Evolutionary conservation across 202 grass and related monocot genomes (phyloP).

Genomic region (Hordeum pubiflorum): DNA sequence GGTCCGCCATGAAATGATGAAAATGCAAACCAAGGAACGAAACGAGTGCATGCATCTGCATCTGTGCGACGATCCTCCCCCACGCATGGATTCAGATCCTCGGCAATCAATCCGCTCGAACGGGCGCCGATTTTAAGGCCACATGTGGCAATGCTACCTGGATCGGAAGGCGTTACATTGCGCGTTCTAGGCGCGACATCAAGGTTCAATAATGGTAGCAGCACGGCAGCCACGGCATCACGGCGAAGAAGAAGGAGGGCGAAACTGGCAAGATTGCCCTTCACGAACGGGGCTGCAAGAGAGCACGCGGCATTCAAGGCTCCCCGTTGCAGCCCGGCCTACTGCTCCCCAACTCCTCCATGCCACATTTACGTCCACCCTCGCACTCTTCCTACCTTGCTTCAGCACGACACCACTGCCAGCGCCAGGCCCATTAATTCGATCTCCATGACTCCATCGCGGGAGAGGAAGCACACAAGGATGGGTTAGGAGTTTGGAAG

Average conservation of each 20-base stretch:
- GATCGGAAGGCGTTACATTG: not conserved
- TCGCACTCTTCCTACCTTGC: not conserved
- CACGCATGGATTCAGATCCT: constrained; percentile 5
- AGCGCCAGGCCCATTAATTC: constrained; percentile 13
- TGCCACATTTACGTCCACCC: not conserved
- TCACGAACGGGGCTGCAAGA: not conserved
- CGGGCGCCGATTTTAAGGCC: not conserved
- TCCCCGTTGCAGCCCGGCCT: not conserved
- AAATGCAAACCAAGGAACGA: not conserved
- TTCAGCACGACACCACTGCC: not conserved
- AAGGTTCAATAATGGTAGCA: not conserved
- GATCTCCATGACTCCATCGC: not conserved
- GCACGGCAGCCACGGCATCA: not conserved
- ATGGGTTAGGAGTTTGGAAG: not conserved
- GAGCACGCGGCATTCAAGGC: not conserved
- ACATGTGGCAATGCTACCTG: not conserved
- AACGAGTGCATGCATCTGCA: not conserved
- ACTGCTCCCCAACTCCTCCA: not conserved
- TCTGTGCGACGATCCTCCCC: not conserved
- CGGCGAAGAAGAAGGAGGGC: not conserved
- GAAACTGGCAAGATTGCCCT: not conserved
- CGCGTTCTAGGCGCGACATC: not conserved
- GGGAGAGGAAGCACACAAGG: not conserved
- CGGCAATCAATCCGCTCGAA: not conserved
- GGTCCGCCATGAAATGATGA: constrained; percentile 8